A percentile compares a stretch with the other conserved stretches of the same genome.
These are phyloP conservation scores for Malus domestica DNA, from an alignment of 306 rosid species.

Conservation along the genomic window DNA sequence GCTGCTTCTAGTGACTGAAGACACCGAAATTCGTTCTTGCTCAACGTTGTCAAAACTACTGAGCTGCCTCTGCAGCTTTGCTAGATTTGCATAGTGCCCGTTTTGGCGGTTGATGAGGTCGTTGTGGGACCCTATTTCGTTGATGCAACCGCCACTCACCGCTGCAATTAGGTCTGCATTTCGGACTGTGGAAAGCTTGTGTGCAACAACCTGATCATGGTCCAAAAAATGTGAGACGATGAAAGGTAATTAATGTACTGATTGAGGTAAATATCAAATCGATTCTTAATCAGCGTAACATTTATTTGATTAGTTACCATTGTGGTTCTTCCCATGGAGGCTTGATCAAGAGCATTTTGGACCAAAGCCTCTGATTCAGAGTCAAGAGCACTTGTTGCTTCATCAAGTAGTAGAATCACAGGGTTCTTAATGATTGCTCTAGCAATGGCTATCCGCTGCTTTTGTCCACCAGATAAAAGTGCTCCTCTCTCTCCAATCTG, in stretches of 20 bases:
- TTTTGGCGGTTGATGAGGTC: slow-evolving; percentile 55
- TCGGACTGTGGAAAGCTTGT: slow-evolving; percentile 84
- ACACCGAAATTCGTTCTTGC: slow-evolving; percentile 39
- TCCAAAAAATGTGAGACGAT: not conserved
- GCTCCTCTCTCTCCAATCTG: slow-evolving; percentile 91
- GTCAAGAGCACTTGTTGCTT: slow-evolving; percentile 98
- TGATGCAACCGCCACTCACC: slow-evolving; percentile 54
- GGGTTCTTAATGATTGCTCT: slow-evolving; percentile 93
- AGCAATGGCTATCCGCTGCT: slow-evolving; percentile 90
- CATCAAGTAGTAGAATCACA: slow-evolving; percentile 80
- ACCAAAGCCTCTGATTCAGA: slow-evolving; percentile 81
- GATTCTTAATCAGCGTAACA: not conserved
- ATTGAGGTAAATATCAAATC: not conserved
- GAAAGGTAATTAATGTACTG: not conserved
- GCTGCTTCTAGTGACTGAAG: slow-evolving; percentile 68
- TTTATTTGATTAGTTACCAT: slow-evolving; percentile 35
- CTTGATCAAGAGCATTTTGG: slow-evolving; percentile 92
- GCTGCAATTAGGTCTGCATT: slow-evolving; percentile 88
- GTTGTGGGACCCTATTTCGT: slow-evolving; percentile 67
- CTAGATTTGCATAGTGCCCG: slow-evolving; percentile 76
- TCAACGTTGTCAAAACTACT: slow-evolving; percentile 48
- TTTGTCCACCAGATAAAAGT: slow-evolving; percentile 89
- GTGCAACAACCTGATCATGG: slow-evolving; percentile 77
- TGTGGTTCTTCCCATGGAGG: slow-evolving; percentile 95
- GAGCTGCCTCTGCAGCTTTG: slow-evolving; percentile 65